These are phyloP conservation scores for Backusella parvicylindrica DNA, from an alignment of 192 early-diverging fungal species.

Conservation along the genomic window DNA sequence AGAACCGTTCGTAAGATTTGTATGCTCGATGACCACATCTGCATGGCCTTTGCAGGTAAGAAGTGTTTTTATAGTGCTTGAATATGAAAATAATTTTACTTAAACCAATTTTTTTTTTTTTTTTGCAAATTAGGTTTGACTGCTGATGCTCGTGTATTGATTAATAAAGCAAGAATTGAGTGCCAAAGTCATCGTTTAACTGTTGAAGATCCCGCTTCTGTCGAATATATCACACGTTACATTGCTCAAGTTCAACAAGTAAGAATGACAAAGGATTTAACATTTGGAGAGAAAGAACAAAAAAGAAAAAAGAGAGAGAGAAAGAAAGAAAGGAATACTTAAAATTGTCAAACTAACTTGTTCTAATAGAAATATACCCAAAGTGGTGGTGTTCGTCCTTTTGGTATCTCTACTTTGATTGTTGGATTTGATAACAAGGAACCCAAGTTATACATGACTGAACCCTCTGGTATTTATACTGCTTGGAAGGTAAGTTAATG, in stretches of 20 bases:
- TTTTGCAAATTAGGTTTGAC: slow-evolving; percentile 63
- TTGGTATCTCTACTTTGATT: slow-evolving; percentile 96
- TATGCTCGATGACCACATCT: slow-evolving; percentile 95
- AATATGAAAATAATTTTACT: no score
- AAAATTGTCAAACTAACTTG: not conserved
- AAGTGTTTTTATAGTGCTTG: no score
- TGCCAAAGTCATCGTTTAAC: slow-evolving; percentile 97
- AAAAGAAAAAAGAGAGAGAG: not conserved
- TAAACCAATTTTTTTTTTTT: not conserved
- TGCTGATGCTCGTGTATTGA: slow-evolving; percentile 93
- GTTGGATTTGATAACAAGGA: slow-evolving; percentile 88
- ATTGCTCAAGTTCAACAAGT: slow-evolving; percentile 97
- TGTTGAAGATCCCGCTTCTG: slow-evolving; percentile 94
- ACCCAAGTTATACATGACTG: slow-evolving; percentile 95
- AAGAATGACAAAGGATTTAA: slow-evolving; percentile 3
- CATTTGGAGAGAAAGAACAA: not conserved
- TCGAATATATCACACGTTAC: slow-evolving; percentile 97
- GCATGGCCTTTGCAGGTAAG: slow-evolving; percentile 92
- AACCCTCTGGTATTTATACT: slow-evolving; percentile 98
- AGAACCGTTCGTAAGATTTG: slow-evolving; percentile 96
- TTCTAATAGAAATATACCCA: slow-evolving; percentile 89
- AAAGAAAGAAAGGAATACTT: not conserved
- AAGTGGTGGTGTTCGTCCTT: slow-evolving; percentile 96
- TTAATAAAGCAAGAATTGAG: slow-evolving; percentile 96
- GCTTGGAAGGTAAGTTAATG: slow-evolving; percentile 81